Evolutionary conservation across 441 rosid species (phyloP).

Genomic region (Oxalis stricta): DNA sequence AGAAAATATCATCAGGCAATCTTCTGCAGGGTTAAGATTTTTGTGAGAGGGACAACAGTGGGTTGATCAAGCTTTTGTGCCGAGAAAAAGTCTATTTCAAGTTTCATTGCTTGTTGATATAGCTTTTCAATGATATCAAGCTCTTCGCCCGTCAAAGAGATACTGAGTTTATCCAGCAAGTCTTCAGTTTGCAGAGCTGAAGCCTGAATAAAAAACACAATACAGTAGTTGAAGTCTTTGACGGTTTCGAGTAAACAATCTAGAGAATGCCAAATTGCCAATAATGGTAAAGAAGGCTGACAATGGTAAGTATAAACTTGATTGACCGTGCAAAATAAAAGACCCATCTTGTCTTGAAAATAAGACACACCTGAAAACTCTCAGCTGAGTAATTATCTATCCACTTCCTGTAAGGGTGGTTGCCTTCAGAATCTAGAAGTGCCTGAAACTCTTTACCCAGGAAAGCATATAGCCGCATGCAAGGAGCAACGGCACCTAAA

Average conservation of each 20-base stretch:
- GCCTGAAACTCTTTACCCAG: conserved; percentile 56
- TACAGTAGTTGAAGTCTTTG: conserved; percentile 18
- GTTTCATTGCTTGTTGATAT: conserved; percentile 95
- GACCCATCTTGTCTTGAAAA: conserved; percentile 1
- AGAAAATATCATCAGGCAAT: conserved; percentile 55
- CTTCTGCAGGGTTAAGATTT: conserved; percentile 36
- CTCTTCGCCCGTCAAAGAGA: conserved; percentile 89
- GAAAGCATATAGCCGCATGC: conserved; percentile 84
- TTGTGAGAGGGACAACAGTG: conserved; percentile 54
- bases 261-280: conserved; percentile 12
- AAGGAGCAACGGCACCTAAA: conserved; percentile 85
- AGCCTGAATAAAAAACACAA: conserved; percentile 46
- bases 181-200: conserved; percentile 82
- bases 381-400: conserved; percentile 62
- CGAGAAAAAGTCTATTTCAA: conserved; percentile 78
- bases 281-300: conserved; percentile 14
- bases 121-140: conserved; percentile 79
- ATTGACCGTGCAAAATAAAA: conserved; percentile 1
- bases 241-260: conserved; percentile 11
- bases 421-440: conserved; percentile 30
- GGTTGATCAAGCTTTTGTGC: conserved; percentile 66
- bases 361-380: conserved; percentile 48
- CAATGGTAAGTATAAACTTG: conserved; percentile 12
- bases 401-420: conserved; percentile 80
- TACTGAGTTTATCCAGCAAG: conserved; percentile 88